Percentiles rank a stretch among this genome's conserved stretches.
Evolutionary conservation across 768 basidiomycete species (phyloP).

Genomic region (Rhodotorula taiwanensis): DNA sequence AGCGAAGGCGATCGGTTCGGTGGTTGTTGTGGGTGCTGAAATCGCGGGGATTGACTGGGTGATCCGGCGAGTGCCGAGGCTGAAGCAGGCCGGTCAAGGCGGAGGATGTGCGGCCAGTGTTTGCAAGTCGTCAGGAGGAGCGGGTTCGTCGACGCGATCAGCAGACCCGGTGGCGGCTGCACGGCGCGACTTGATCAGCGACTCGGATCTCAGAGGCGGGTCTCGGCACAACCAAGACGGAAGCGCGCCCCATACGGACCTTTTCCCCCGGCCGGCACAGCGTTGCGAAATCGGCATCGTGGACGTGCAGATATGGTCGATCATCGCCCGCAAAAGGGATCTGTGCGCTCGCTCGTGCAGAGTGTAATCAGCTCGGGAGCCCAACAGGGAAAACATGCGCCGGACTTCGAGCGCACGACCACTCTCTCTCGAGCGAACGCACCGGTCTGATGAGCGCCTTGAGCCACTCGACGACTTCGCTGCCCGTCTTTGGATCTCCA

Average conservation of each 20-base stretch:
- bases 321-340: conserved; percentile 77
- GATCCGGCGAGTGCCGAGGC: not conserved
- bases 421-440: conserved; percentile 35
- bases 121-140: conserved; percentile 69
- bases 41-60: not conserved
- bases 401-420: not conserved
- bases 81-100: conserved; percentile 50
- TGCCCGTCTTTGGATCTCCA: conserved; percentile 70
- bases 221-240: not conserved
- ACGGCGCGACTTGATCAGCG: no score
- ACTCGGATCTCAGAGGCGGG: no score
- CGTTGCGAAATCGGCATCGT: conserved; percentile 56
- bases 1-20: not conserved
- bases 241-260: no score
- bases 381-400: not conserved
- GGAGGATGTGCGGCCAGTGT: conserved; percentile 76
- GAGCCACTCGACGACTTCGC: conserved; percentile 83
- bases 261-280: conserved; percentile 70
- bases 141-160: conserved; percentile 83
- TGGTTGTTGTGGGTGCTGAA: not conserved
- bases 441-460: conserved; percentile 79
- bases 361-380: not conserved
- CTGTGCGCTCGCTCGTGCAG: conserved; percentile 45
- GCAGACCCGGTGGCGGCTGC: conserved; percentile 52
- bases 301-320: conserved; percentile 92